Conservation (phyloP, 2,329 filamentous ascomycete genomes). For the Coniosporium uncinatum region DNA sequence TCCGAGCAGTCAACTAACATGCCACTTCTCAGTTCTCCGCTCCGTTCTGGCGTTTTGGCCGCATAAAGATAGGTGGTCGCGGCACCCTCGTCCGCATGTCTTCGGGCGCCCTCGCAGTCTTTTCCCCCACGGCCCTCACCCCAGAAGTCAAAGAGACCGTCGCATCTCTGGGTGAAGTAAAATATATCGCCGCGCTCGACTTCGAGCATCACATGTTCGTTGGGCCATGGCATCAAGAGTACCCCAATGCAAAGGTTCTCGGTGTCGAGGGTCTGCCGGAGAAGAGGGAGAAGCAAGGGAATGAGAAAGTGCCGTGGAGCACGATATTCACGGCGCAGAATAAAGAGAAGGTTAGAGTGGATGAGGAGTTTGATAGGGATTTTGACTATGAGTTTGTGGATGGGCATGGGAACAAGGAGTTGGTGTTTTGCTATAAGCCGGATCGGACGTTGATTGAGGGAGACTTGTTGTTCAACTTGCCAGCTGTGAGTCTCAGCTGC, state of each 20-base stretch:
- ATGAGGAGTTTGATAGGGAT: constrained; percentile 77
- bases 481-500: constrained; percentile 49
- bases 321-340: constrained; percentile 47
- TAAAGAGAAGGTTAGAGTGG: constrained; percentile 43
- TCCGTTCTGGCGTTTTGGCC: constrained; percentile 79
- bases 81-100: constrained; percentile 81
- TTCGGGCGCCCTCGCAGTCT: constrained; percentile 76
- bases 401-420: constrained; percentile 76
- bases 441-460: constrained; percentile 78
- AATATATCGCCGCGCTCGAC: constrained; percentile 85
- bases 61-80: constrained; percentile 77
- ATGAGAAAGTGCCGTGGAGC: constrained; percentile 56
- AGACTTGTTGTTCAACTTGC: constrained; percentile 89
- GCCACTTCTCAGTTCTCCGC: too few species aligned
- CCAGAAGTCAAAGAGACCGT: constrained; percentile 61
- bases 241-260: constrained; percentile 73
- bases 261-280: constrained; percentile 79
- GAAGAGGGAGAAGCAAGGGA: constrained; percentile 62
- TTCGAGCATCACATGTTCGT: constrained; percentile 95
- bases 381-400: constrained; percentile 83
- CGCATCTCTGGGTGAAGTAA: constrained; percentile 57
- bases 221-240: constrained; percentile 76
- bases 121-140: constrained; percentile 87
- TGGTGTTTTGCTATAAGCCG: constrained; percentile 82
- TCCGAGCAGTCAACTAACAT: too few species aligned